Percentiles rank a stretch among this genome's conserved stretches.
These are phyloP conservation scores for Globisporangium viniferum DNA, from an alignment of 352 stramenopile species.

Conservation along the genomic window DNA sequence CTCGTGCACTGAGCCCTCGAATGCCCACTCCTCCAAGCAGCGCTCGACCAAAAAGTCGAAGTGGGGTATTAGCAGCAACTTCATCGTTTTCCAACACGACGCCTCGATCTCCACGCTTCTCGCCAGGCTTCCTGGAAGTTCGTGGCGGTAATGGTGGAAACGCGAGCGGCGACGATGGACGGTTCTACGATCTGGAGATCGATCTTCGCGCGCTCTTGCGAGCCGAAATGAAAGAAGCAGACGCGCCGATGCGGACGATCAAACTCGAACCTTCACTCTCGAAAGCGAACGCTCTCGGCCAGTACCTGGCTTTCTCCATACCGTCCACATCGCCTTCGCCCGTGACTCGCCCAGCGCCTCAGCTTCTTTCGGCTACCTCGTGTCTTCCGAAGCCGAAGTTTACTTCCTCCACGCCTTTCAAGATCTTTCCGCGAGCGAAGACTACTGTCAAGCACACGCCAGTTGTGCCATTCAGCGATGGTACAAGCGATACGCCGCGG, in stretches of 20 bases:
- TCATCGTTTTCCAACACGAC: not conserved
- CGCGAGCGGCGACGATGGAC: not conserved
- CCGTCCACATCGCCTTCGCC: not conserved
- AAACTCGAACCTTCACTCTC: slow-evolving; percentile 33
- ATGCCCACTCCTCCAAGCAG: slow-evolving; percentile 8
- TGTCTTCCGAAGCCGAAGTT: not conserved
- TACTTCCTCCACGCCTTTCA: not conserved
- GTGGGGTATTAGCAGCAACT: not conserved
- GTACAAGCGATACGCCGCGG: not conserved
- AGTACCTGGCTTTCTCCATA: slow-evolving; percentile 22
- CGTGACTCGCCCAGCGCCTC: not conserved
- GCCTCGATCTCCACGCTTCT: not conserved
- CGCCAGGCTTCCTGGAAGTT: not conserved
- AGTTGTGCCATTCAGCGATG: not conserved
- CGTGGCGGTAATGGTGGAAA: not conserved
- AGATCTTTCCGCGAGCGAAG: slow-evolving; percentile 2
- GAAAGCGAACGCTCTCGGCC: slow-evolving; percentile 34
- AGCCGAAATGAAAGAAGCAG: slow-evolving; percentile 21
- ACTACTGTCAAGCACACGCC: not conserved
- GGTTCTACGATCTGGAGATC: slow-evolving; percentile 16
- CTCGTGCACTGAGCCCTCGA: not conserved
- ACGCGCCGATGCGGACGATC: slow-evolving; percentile 43
- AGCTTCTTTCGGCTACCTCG: not conserved
- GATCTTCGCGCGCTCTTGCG: slow-evolving; percentile 20
- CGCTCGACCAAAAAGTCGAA: not conserved